Evolutionary conservation across 2,329 filamentous ascomycete genomes (phyloP).

Genomic region (Chalaropsis thielavioides): DNA sequence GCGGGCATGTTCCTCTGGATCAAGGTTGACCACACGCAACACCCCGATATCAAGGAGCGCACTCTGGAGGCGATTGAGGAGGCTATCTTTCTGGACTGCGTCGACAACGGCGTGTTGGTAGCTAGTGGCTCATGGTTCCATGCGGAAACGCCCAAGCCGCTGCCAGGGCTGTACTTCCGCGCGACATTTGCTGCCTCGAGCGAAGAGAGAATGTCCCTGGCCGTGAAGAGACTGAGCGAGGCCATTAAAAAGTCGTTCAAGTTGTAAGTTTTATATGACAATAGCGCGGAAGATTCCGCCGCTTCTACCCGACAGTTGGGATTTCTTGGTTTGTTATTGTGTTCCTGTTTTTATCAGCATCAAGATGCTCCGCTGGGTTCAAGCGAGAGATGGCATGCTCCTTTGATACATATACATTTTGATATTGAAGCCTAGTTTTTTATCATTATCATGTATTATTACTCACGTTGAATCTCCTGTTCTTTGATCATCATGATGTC

Average conservation of each 20-base stretch:
- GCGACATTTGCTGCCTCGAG: conserved; percentile 77
- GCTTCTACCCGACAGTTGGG: background rate
- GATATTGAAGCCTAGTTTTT: background rate
- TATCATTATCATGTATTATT: background rate
- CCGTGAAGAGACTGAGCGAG: conserved; percentile 59
- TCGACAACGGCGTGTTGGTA: conserved; percentile 64
- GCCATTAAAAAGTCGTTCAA: conserved; percentile 50
- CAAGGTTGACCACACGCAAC: conserved; percentile 48
- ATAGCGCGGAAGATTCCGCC: background rate
- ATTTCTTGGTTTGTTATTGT: background rate
- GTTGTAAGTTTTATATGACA: conserved; percentile 19
- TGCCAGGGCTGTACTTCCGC: conserved; percentile 63
- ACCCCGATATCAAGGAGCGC: conserved; percentile 43
- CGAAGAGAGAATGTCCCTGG: conserved; percentile 53
- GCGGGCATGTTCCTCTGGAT: conserved; percentile 96
- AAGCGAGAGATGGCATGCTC: background rate
- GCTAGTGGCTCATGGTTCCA: conserved; percentile 86
- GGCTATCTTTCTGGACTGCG: conserved; percentile 64
- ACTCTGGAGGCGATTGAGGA: conserved; percentile 60
- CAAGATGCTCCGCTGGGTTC: background rate
- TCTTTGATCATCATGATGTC: background rate
- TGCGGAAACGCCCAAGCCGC: conserved; percentile 49
- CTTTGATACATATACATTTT: background rate
- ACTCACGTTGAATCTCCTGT: background rate
- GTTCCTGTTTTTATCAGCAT: background rate